Evolutionary conservation across 108 stramenopile species (phyloP).

Genomic region (Licmophora abbreviata): DNA sequence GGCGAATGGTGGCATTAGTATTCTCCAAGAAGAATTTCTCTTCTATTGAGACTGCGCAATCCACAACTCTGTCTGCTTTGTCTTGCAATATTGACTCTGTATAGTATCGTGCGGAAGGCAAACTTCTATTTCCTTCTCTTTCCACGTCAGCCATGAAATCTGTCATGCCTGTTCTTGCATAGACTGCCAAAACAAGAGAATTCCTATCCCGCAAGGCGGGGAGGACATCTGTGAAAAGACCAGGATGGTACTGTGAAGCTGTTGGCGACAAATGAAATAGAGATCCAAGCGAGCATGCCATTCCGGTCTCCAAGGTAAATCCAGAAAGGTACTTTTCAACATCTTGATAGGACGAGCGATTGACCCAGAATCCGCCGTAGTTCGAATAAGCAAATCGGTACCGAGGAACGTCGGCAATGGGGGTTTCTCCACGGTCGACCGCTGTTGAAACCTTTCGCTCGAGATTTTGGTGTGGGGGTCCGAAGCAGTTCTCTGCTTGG

Average conservation of each 20-base stretch:
- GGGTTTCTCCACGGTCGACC: too few species aligned
- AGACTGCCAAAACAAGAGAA: constrained; percentile 10
- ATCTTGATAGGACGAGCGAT: background rate
- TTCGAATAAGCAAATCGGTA: too few species aligned
- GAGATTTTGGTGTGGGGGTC: too few species aligned
- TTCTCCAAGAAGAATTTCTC: background rate
- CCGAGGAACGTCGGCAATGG: too few species aligned
- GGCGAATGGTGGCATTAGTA: background rate
- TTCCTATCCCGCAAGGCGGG: constrained; percentile 4
- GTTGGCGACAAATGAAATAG: constrained; percentile 5
- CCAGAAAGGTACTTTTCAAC: constrained; percentile 4
- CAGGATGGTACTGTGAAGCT: constrained; percentile 7
- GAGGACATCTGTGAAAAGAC: constrained; percentile 10
- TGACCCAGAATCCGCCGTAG: too few species aligned
- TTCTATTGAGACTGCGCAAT: too few species aligned
- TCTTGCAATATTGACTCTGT: too few species aligned
- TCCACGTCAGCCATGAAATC: constrained; percentile 1
- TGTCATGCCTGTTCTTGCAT: constrained; percentile 3
- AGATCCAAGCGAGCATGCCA: constrained; percentile 8
- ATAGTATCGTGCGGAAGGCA: too few species aligned
- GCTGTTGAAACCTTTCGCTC: too few species aligned
- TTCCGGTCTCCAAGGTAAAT: constrained; percentile 4
- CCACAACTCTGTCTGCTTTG: too few species aligned
- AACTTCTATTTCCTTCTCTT: too few species aligned
- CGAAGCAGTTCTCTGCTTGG: background rate